Base-by-base conservation (phyloP, 257 asterid species). In the Rauvolfia tetraphylla region DNA sequence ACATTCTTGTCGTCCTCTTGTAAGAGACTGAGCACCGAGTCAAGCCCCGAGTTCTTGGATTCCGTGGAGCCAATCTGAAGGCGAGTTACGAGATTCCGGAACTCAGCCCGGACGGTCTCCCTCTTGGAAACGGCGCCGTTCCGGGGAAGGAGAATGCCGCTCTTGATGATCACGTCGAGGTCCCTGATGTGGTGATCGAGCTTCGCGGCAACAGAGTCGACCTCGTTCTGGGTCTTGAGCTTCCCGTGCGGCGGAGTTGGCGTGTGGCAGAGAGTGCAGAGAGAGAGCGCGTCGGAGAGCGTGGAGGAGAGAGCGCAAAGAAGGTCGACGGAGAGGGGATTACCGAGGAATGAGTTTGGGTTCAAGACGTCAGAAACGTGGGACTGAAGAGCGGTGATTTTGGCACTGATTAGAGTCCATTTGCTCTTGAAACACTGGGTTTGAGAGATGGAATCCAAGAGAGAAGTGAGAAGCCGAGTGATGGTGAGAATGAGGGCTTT, bases 21-120 rank as follows among this genome's bases (percentile, higher is more conserved):
- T 20, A 95, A 74, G 3, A 95, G 86, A 58, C 89, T 88, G 12
- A 92, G 87, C 3, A 92, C 88, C 61, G 82, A 88, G 71, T 95
- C 99, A 13, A 95, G 88, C 23, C 84, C 91, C 1, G 82, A 77
- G 91, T 85, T 91, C 76, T 89, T 95, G 29, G 97, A 88, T 72
- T 89, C 95, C 66, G 86, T 75, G 0, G 98, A 89, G 81, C 99
- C 99, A 85, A 95, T 92, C 92, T 95, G 99, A 31, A 95, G 79
- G 53, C 96, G 87, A 76, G 99, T 91, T 33, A 90, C 81, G 76
- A 95, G 73, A 59, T 83, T 85, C 39, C 92, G 85, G 29, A 92
- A 82, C 86, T 92, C 99, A 29, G 84, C 86, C 74, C 96, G 84
- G 66, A 86, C 84, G 12, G 90, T 84, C 57, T 90, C 97, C 33